A percentile compares a stretch with the other conserved stretches of the same genome.
These are phyloP conservation scores for Guyanaporus albipodus DNA, from an alignment of 768 basidiomycete genomes.

Conservation along the genomic window DNA sequence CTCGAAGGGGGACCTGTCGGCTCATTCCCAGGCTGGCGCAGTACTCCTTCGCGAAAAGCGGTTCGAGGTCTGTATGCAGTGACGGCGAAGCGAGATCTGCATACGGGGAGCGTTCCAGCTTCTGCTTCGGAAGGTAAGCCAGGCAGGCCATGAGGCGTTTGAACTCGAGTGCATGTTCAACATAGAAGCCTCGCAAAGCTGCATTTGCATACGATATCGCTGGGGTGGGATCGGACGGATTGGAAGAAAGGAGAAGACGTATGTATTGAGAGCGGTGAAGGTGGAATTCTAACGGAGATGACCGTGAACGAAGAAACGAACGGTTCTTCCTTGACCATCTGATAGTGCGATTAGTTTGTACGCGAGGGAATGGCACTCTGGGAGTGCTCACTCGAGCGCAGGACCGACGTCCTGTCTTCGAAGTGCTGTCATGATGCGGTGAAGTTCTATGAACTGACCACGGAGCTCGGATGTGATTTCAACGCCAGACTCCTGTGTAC, in stretches of 20 bases:
- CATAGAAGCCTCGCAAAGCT: constrained; percentile 60
- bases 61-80: constrained; percentile 73
- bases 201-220: constrained; percentile 75
- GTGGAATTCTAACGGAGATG: constrained; percentile 83
- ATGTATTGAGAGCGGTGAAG: constrained; percentile 91
- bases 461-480: constrained; percentile 49
- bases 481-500: constrained; percentile 59
- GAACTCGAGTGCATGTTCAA: constrained; percentile 60
- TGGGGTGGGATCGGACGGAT: constrained; percentile 50
- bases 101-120: constrained; percentile 68
- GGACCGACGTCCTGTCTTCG: constrained; percentile 62
- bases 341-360: constrained; percentile 2
- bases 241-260: constrained; percentile 62
- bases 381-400: constrained; percentile 65
- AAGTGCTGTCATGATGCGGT: constrained; percentile 67
- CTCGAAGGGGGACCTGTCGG: constrained; percentile 79
- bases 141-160: constrained; percentile 66
- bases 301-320: constrained; percentile 59
- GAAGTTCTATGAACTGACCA: constrained; percentile 62
- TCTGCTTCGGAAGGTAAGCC: constrained; percentile 64
- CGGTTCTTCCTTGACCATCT: constrained; percentile 80
- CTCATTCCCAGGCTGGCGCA: constrained; percentile 87
- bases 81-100: constrained; percentile 67
- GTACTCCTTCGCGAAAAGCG: constrained; percentile 85
- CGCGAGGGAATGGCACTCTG: not conserved